Conservation (phyloP, 306 rosid genomes). For the Morella rubra region DNA sequence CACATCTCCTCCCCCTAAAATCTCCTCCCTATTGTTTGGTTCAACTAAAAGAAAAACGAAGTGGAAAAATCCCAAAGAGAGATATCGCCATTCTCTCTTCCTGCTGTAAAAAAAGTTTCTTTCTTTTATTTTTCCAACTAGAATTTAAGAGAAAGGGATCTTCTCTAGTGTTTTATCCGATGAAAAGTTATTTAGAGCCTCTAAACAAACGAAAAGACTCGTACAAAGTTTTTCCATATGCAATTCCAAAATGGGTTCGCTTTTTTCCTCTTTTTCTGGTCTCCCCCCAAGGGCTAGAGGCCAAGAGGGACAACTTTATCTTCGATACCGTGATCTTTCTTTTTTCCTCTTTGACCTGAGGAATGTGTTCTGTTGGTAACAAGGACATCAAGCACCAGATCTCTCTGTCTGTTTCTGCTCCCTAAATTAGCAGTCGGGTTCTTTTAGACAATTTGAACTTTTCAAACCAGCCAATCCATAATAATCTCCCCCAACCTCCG, state of each 20-base stretch:
- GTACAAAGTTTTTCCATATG: neutral
- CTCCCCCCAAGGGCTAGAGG: constrained; percentile 16
- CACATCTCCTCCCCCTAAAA: constrained; percentile 51
- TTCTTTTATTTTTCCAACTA: neutral
- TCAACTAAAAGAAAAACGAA: constrained; percentile 17
- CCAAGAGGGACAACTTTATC: constrained; percentile 1
- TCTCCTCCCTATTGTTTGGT: constrained; percentile 14
- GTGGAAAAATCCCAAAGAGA: constrained; percentile 4
- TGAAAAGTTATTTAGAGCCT: neutral
- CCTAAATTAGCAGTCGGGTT: neutral
- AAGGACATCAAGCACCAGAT: constrained; percentile 4
- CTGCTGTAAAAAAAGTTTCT: neutral
- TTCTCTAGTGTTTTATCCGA: neutral
- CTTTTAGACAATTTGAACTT: constrained; percentile 22
- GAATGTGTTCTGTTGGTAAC: constrained; percentile 21
- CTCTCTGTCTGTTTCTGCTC: neutral
- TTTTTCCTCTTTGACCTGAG: neutral
- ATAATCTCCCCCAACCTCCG: constrained; percentile 3
- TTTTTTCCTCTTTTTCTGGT: constrained; percentile 14
- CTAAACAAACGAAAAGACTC: neutral
- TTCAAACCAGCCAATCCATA: constrained; percentile 24
- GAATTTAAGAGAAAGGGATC: neutral
- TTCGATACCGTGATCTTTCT: neutral
- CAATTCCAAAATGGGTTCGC: neutral
- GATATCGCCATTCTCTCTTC: neutral